phyloP scores from a whole-genome alignment of 768 basidiomycete genomes.

The Mycena filopes region DNA sequence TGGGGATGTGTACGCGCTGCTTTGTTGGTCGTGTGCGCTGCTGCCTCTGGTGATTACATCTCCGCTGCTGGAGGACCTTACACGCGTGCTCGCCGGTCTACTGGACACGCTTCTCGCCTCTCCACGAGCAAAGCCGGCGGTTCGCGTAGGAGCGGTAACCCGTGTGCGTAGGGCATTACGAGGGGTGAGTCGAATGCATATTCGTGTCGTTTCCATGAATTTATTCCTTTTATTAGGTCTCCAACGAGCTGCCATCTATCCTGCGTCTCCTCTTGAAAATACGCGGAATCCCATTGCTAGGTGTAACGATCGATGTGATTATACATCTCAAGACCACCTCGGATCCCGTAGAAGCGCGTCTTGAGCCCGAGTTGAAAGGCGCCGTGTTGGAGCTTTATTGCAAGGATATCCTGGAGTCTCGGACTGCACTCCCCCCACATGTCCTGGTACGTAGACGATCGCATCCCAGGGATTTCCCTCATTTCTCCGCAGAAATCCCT shows the following conservation, averaged over 20 bases:
- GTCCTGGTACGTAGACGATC: conserved; percentile 57
- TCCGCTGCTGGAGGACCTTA: conserved; percentile 15
- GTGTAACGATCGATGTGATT: conserved; percentile 76
- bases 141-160: conserved; percentile 31
- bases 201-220: conserved; percentile 36
- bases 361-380: conserved; percentile 47
- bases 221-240: conserved; percentile 42
- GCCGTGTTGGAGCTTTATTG: conserved; percentile 71
- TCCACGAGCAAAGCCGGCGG: conserved; percentile 28
- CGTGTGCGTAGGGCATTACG: conserved; percentile 33
- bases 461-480: not conserved
- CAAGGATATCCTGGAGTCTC: conserved; percentile 73
- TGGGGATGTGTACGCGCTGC: conserved; percentile 31
- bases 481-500: conserved; percentile 7
- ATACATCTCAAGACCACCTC: conserved; percentile 70
- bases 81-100: conserved; percentile 30
- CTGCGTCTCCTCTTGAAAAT: conserved; percentile 20
- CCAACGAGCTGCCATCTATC: conserved; percentile 56
- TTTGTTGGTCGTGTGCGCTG: conserved; percentile 33
- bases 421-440: conserved; percentile 68
- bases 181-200: conserved; percentile 43
- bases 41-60: conserved; percentile 27
- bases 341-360: conserved; percentile 57
- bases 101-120: conserved; percentile 30
- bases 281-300: conserved; percentile 60